Evolutionary conservation across 352 stramenopile species (phyloP).

Genomic region (Globisporangium solare): DNA sequence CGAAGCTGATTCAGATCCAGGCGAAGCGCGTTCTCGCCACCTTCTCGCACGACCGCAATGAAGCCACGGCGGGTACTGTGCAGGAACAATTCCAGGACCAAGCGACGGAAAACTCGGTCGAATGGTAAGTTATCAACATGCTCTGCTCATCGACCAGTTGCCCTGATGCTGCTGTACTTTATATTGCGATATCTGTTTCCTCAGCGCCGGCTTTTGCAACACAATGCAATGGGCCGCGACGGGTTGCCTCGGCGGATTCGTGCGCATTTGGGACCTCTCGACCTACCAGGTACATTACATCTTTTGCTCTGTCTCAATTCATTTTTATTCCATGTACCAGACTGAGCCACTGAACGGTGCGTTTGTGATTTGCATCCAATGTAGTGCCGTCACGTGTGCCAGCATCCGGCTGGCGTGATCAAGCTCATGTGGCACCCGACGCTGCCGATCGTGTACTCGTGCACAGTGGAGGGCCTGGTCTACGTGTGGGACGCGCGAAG

Average conservation of each 20-base stretch:
- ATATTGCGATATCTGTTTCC: not conserved
- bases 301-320: not conserved
- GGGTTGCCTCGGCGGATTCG: conserved; percentile 89
- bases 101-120: conserved; percentile 77
- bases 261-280: conserved; percentile 96
- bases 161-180: not conserved
- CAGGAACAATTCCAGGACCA: conserved; percentile 36
- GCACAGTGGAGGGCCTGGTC: conserved; percentile 85
- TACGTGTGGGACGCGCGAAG: conserved; percentile 90
- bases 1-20: conserved; percentile 91
- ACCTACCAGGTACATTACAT: conserved; percentile 55
- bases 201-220: conserved; percentile 91
- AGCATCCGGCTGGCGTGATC: conserved; percentile 86
- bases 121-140: conserved; percentile 49
- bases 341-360: not conserved
- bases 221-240: conserved; percentile 95
- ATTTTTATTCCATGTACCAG: not conserved
- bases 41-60: conserved; percentile 67
- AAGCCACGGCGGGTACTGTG: conserved; percentile 40
- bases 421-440: conserved; percentile 89
- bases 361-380: conserved; percentile 7
- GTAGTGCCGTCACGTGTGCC: conserved; percentile 84
- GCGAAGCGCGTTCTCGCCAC: conserved; percentile 93
- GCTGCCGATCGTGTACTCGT: conserved; percentile 78
- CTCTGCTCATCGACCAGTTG: not conserved